Percentiles rank a stretch among this genome's conserved stretches.
Evolutionary conservation across 2,329 filamentous ascomycete genomes (phyloP).

Genomic region (Trichoderma endophyticum): DNA sequence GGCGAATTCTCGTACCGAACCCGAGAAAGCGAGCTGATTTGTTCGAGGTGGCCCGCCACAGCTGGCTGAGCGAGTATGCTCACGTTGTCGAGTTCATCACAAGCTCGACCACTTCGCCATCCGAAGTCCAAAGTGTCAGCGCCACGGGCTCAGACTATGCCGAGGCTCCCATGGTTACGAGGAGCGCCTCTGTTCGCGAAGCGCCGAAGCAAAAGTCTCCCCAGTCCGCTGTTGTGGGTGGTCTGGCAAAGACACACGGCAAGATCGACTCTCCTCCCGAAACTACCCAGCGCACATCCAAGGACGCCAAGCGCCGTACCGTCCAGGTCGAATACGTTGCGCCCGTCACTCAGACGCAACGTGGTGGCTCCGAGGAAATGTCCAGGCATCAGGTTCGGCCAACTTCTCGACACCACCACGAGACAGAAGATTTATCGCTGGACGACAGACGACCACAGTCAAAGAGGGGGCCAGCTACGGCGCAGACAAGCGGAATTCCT

Average conservation of each 20-base stretch:
- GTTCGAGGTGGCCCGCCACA: conserved; percentile 95
- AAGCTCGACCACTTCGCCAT: conserved; percentile 83
- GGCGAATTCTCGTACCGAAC: conserved; percentile 91
- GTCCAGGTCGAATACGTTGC: conserved; percentile 98
- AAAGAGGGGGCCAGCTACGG: conserved; percentile 44
- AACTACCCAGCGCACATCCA: conserved; percentile 57
- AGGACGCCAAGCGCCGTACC: conserved; percentile 88
- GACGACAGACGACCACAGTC: conserved; percentile 49
- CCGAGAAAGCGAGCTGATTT: conserved; percentile 91
- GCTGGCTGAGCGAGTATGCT: conserved; percentile 97
- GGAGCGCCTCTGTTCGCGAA: conserved; percentile 91
- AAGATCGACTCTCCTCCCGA: conserved; percentile 68
- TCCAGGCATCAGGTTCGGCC: conserved; percentile 28
- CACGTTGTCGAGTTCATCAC: conserved; percentile 96
- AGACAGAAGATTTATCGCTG: conserved; percentile 31
- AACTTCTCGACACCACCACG: conserved; percentile 44
- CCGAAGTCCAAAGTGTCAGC: conserved; percentile 79
- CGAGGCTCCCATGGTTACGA: conserved; percentile 63
- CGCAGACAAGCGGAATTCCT: conserved; percentile 35
- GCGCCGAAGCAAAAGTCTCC: conserved; percentile 65
- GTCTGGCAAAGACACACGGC: conserved; percentile 69
- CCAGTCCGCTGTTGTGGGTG: conserved; percentile 51
- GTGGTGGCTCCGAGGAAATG: conserved; percentile 48
- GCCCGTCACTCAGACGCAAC: conserved; percentile 78
- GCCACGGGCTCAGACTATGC: conserved; percentile 54